phyloP scores from a whole-genome alignment of 2,329 filamentous ascomycete species.

The Scopulariopsis brevicaulis region DNA sequence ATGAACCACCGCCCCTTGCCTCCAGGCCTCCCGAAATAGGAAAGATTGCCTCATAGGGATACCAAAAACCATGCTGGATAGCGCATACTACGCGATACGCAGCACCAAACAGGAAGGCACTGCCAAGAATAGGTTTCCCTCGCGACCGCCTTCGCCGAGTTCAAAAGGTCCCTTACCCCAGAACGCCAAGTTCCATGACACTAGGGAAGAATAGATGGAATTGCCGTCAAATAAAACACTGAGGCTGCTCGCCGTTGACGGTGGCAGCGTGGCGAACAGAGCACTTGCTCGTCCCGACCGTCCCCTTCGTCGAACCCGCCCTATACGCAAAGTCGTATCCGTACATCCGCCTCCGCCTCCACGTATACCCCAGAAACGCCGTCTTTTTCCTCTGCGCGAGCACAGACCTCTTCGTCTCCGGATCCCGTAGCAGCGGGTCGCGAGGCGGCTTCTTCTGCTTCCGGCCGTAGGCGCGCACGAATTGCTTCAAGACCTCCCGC shows the following conservation, averaged over 20 bases:
- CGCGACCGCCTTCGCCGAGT: neutral
- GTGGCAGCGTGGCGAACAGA: neutral
- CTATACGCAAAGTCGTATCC: conserved; percentile 6
- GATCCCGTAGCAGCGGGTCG: conserved; percentile 77
- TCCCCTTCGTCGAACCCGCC: neutral
- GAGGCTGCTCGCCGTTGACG: neutral
- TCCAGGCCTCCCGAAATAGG: neutral
- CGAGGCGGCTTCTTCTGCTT: conserved; percentile 69
- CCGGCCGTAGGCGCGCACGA: conserved; percentile 37
- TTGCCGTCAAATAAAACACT: neutral
- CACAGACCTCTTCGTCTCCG: conserved; percentile 50
- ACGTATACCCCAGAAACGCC: conserved; percentile 86
- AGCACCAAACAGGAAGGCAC: neutral
- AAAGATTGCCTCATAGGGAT: neutral
- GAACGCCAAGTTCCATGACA: neutral
- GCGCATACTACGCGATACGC: neutral
- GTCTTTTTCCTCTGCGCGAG: conserved; percentile 70
- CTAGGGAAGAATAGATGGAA: neutral
- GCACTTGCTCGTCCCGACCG: neutral
- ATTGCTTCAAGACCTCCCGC: conserved; percentile 33
- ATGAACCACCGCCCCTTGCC: neutral
- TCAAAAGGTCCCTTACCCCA: neutral
- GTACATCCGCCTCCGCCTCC: conserved; percentile 30
- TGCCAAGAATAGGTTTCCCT: neutral
- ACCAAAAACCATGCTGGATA: neutral